Evolutionary conservation across 2,329 filamentous ascomycete species (phyloP).

Genomic region (Pseudogymnoascus pannorum): DNA sequence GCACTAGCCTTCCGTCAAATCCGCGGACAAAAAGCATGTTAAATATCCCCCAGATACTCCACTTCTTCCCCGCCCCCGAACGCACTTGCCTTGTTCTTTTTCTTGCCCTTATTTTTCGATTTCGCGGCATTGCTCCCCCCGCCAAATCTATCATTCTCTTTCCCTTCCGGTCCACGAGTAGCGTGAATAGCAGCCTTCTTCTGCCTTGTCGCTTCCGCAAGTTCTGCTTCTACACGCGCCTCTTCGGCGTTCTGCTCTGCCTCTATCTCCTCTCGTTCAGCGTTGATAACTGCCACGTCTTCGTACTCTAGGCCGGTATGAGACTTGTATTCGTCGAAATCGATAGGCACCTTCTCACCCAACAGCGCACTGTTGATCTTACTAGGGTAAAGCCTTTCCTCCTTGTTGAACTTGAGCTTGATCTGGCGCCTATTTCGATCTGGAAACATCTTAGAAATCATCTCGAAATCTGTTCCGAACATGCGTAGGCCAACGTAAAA

Average conservation of each 20-base stretch:
- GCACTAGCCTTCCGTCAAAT: conserved; percentile 15
- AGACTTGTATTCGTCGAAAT: conserved; percentile 54
- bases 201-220: conserved; percentile 18
- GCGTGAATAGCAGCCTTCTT: conserved; percentile 25
- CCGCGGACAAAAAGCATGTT: background rate
- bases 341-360: conserved; percentile 51
- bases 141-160: background rate
- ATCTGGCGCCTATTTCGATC: conserved; percentile 64
- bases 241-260: conserved; percentile 40
- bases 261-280: conserved; percentile 39
- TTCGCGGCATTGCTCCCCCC: conserved; percentile 13
- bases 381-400: conserved; percentile 60
- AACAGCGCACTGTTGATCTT: conserved; percentile 58
- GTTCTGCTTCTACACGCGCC: conserved; percentile 38
- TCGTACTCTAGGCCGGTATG: conserved; percentile 47
- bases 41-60: conserved; percentile 4
- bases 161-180: background rate
- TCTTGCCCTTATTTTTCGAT: conserved; percentile 13
- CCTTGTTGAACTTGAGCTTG: conserved; percentile 76
- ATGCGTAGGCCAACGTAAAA: conserved; percentile 70
- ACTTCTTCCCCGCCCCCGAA: conserved; percentile 11
- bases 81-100: conserved; percentile 17
- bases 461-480: conserved; percentile 79
- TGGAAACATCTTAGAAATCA: conserved; percentile 70
- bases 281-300: conserved; percentile 47